Evolutionary conservation across 2,329 filamentous ascomycete genomes (phyloP), one percentile per base, ranked within the genome.

Genomic region (Fusarium sp.): DNA sequence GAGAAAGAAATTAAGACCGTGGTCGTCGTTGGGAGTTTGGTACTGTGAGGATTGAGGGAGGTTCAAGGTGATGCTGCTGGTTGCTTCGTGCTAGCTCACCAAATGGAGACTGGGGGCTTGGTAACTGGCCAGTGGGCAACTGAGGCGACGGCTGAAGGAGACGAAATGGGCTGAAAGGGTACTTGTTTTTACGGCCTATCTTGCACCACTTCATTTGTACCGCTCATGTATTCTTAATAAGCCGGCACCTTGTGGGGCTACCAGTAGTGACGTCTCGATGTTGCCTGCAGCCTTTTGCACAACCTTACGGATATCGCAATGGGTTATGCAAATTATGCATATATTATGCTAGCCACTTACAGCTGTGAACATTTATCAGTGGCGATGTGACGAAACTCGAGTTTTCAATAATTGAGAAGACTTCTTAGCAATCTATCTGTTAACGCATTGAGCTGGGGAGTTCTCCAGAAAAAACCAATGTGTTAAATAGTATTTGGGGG

Each of bases 221-320:
- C 64, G 6, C 32, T 35, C 50, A 73, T 53, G 68, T 72, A 59
- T 20, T 42, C 67, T 68, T 60, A 66, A 55, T 71, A 71, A 71
- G 70, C 70, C 46, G 60, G 45, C 33, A 50, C 56, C 11, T 44
- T 63, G 75, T 76, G 75, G 73, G 73, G 66, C 70, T 42, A 11
- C 33, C 38, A 65, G 53, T 57, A 78, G 78, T 80, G 78, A 80
- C 78, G 78, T 80, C 76, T 78, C 78, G 76, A 79, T 79, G 78
- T 76, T 79, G 78, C 77, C 77, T 78, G 76, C 75, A 63, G 53
- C 54, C 33, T 30, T 20, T 58, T 64, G 55, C 69, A 71, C 55
- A 62, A 71, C 32, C 32, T 15, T 35, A 7, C 52, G 48, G 13
- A 33, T 45, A 35, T 15, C 18, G 30, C 14, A 14, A 52, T 17